These are phyloP conservation scores for Cercospora sp. DNA, from an alignment of 2,329 filamentous ascomycete species.

Conservation along the genomic window DNA sequence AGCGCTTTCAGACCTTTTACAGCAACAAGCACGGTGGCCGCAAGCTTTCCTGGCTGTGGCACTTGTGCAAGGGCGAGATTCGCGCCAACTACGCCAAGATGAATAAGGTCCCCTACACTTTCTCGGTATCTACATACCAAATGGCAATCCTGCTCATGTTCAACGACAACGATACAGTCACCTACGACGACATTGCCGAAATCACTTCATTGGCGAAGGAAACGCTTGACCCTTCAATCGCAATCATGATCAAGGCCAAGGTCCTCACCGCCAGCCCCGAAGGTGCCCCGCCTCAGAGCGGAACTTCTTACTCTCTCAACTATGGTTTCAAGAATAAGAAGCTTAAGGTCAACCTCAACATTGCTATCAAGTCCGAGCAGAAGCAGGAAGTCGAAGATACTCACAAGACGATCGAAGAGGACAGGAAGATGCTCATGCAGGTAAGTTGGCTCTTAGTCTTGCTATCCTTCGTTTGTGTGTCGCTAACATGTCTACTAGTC, in stretches of 20 bases:
- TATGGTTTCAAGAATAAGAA: conserved; percentile 98
- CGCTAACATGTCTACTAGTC: conserved; percentile 62
- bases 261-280: conserved; percentile 73
- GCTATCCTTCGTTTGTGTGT: background rate
- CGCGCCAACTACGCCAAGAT: conserved; percentile 87
- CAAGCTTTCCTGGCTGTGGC: conserved; percentile 97
- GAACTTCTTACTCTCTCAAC: conserved; percentile 81
- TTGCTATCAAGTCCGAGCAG: conserved; percentile 89
- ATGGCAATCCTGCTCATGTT: conserved; percentile 95
- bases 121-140: conserved; percentile 96
- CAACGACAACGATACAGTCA: conserved; percentile 83
- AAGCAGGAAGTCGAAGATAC: conserved; percentile 97
- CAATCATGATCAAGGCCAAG: conserved; percentile 89
- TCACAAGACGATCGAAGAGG: conserved; percentile 99
- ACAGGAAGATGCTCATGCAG: conserved; percentile 93
- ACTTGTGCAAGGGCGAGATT: conserved; percentile 95
- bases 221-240: conserved; percentile 80
- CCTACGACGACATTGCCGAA: conserved; percentile 83
- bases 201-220: conserved; percentile 79
- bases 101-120: conserved; percentile 88
- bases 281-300: conserved; percentile 72
- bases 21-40: conserved; percentile 94
- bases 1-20: conserved; percentile 89
- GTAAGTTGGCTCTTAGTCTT: conserved; percentile 56
- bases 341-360: conserved; percentile 93